Conservation (phyloP, 2,329 filamentous ascomycete genomes). For the Biscogniauxia mediterranea region DNA sequence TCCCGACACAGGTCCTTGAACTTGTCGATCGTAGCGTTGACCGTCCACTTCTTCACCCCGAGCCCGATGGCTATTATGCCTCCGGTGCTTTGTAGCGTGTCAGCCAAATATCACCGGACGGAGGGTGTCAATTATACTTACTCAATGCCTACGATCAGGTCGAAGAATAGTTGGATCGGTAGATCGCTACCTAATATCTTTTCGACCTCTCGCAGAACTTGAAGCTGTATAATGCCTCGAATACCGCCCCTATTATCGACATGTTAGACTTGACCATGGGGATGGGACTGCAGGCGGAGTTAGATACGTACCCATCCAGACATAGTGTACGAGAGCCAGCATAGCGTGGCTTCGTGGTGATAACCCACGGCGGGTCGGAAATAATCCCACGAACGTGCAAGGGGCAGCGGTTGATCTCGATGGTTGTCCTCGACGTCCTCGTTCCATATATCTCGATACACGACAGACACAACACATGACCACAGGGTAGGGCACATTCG, state of each 20-base stretch:
- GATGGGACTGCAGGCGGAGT: not conserved
- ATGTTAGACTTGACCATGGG: conserved; percentile 2
- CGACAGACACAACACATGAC: conserved; percentile 31
- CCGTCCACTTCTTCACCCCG: conserved; percentile 34
- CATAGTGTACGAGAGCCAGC: conserved; percentile 30
- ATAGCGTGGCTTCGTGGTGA: conserved; percentile 29
- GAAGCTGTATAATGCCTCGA: conserved; percentile 30
- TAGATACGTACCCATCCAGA: conserved; percentile 28
- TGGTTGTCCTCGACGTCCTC: conserved; percentile 31
- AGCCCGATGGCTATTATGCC: conserved; percentile 32
- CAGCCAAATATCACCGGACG: not conserved
- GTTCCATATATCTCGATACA: conserved; percentile 32
- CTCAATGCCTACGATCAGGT: conserved; percentile 33
- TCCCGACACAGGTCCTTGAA: conserved; percentile 32
- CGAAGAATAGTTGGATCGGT: conserved; percentile 33
- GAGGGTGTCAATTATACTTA: conserved; percentile 13
- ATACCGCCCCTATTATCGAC: conserved; percentile 26
- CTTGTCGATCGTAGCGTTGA: conserved; percentile 28
- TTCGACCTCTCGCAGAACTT: conserved; percentile 30
- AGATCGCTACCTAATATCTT: conserved; percentile 30
- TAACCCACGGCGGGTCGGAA: conserved; percentile 30
- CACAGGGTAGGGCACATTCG: conserved; percentile 32
- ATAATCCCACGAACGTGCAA: conserved; percentile 32
- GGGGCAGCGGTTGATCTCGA: conserved; percentile 33
- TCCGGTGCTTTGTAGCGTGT: conserved; percentile 22